Conservation (phyloP, 306 rosid species). For the Urtica urens region DNA sequence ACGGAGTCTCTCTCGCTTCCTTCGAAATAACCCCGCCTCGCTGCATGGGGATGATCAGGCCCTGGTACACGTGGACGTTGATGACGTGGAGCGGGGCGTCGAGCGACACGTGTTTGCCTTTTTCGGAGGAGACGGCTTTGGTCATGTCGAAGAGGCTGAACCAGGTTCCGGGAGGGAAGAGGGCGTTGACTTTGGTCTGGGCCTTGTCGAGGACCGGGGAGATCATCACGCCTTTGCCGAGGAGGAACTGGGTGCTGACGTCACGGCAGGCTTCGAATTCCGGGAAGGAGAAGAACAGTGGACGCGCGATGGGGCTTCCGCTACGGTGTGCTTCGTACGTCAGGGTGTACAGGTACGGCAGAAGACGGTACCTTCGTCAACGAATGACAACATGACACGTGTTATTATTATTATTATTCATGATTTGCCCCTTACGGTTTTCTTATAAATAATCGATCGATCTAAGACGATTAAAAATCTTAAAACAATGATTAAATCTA, state of each 20-base stretch:
- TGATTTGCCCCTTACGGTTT: too few species aligned
- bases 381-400: too few species aligned
- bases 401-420: too few species aligned
- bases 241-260: slow-evolving; percentile 76
- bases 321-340: slow-evolving; percentile 72
- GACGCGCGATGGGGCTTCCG: slow-evolving; percentile 95
- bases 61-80: slow-evolving; percentile 86
- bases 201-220: slow-evolving; percentile 83
- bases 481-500: too few species aligned
- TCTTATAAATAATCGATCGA: too few species aligned
- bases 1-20: slow-evolving; percentile 79
- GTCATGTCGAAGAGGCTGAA: slow-evolving; percentile 72
- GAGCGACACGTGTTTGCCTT: slow-evolving; percentile 48
- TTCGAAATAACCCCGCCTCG: slow-evolving; percentile 71
- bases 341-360: slow-evolving; percentile 89
- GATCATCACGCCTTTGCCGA: slow-evolving; percentile 70
- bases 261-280: slow-evolving; percentile 47
- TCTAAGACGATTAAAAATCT: too few species aligned
- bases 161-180: slow-evolving; percentile 92
- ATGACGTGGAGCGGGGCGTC: slow-evolving; percentile 77
- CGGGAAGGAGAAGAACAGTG: slow-evolving; percentile 86
- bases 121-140: slow-evolving; percentile 32
- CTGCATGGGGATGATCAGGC: slow-evolving; percentile 80
- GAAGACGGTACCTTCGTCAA: slow-evolving; percentile 72
- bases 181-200: slow-evolving; percentile 56